Conservation (phyloP, 1,284 basidiomycete species). For the Fomes fomentarius region DNA sequence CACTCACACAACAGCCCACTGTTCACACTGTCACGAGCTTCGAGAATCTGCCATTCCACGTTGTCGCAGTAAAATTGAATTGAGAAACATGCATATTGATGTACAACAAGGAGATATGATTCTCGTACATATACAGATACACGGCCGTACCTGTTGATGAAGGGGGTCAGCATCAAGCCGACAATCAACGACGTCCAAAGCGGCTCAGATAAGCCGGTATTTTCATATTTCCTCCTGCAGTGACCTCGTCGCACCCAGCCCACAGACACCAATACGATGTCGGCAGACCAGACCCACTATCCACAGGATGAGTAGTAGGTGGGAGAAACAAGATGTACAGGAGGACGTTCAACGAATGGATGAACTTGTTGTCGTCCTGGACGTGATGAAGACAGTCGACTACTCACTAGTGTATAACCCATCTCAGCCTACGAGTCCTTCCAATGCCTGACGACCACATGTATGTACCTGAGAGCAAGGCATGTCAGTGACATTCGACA, state of each 20-base stretch:
- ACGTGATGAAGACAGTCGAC: constrained; percentile 6
- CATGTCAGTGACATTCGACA: constrained; percentile 9
- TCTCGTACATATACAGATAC: no score
- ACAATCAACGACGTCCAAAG: neutral
- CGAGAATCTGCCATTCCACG: no score
- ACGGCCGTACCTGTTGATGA: neutral
- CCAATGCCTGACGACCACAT: no score
- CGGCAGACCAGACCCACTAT: constrained; percentile 37
- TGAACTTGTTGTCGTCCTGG: constrained; percentile 74
- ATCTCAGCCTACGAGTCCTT: neutral
- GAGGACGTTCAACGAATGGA: constrained; percentile 78
- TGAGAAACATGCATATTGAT: no score
- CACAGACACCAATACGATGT: constrained; percentile 53
- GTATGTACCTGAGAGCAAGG: constrained; percentile 4
- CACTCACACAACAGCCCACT: no score
- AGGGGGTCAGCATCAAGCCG: neutral
- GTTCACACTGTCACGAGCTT: no score
- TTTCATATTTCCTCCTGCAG: constrained; percentile 58
- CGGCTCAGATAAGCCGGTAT: constrained; percentile 70
- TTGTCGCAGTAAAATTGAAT: no score
- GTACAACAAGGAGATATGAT: neutral
- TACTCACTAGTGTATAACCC: constrained; percentile 27
- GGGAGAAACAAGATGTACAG: constrained; percentile 37
- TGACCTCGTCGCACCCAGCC: constrained; percentile 38
- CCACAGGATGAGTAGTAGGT: constrained; percentile 32